These are phyloP conservation scores for Aquilaria yunnanensis DNA, from an alignment of 345 rosid genomes.

Conservation along the genomic window DNA sequence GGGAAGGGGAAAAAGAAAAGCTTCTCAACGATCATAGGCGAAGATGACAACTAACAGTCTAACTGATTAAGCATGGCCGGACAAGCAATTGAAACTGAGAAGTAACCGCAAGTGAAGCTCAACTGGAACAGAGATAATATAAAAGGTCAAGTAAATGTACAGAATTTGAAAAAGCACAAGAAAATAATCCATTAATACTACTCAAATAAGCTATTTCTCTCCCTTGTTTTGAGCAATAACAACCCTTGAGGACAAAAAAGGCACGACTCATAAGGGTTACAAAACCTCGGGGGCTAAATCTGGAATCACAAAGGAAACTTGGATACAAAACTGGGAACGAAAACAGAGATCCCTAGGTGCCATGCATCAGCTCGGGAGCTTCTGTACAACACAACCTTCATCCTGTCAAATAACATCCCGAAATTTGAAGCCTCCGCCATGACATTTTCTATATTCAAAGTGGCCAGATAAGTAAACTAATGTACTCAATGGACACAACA, in stretches of 20 bases:
- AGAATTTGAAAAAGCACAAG: no score
- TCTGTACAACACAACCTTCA: constrained; percentile 22
- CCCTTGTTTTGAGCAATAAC: constrained; percentile 19
- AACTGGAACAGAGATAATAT: no score
- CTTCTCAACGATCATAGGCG: no score
- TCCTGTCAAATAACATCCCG: constrained; percentile 14
- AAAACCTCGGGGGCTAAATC: constrained; percentile 14
- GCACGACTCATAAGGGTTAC: constrained; percentile 7
- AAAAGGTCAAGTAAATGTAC: no score
- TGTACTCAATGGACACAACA: constrained; percentile 13
- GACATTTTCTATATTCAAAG: constrained; percentile 27
- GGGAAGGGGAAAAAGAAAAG: no score
- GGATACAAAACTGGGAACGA: constrained; percentile 32
- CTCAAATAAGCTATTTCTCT: constrained; percentile 1
- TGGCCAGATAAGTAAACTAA: constrained; percentile 12
- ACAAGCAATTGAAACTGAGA: no score
- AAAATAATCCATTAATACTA: constrained; percentile 13
- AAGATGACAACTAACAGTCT: no score
- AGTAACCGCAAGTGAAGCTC: no score
- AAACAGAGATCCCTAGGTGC: constrained; percentile 16
- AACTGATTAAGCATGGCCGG: no score
- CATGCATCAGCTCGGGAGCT: constrained; percentile 19
- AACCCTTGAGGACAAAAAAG: constrained; percentile 7
- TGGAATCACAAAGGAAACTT: neutral
- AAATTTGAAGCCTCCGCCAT: constrained; percentile 33